Percentiles rank a stretch among this genome's conserved stretches.
Conservation (phyloP, 805 yeast genomes). For the Pichia manshurica region DNA sequence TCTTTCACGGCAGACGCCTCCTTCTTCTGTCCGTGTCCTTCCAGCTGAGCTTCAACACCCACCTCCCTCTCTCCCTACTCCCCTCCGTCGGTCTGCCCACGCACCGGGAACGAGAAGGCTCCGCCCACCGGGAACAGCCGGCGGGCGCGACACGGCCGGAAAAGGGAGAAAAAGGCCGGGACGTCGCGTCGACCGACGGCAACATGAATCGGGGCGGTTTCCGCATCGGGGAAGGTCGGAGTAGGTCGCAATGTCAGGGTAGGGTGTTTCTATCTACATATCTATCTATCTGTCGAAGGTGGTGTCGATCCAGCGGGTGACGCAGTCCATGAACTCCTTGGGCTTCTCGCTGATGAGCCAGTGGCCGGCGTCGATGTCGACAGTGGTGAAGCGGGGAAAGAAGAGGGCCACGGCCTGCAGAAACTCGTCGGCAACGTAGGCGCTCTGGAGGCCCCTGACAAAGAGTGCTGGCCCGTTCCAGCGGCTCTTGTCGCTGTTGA, state of each 20-base stretch:
- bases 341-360: constrained; percentile 93
- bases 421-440: constrained; percentile 78
- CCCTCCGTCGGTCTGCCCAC: no score
- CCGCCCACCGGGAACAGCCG: not conserved
- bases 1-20: no score
- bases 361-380: constrained; percentile 81
- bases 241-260: no score
- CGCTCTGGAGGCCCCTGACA: constrained; percentile 70
- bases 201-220: no score
- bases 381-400: constrained; percentile 71
- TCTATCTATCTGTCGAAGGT: no score
- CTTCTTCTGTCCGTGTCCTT: no score
- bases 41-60: no score
- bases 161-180: not conserved
- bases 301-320: constrained; percentile 27
- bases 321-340: constrained; percentile 55
- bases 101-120: no score
- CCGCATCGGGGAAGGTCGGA: no score
- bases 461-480: constrained; percentile 74
- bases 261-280: no score
- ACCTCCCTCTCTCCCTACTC: no score
- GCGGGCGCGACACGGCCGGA: constrained; percentile 8
- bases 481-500: constrained; percentile 43
- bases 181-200: not conserved
- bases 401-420: constrained; percentile 65